phyloP scores from a whole-genome alignment of 129 eudicot genomes.

The Pseudognaphalium luteoalbum region DNA sequence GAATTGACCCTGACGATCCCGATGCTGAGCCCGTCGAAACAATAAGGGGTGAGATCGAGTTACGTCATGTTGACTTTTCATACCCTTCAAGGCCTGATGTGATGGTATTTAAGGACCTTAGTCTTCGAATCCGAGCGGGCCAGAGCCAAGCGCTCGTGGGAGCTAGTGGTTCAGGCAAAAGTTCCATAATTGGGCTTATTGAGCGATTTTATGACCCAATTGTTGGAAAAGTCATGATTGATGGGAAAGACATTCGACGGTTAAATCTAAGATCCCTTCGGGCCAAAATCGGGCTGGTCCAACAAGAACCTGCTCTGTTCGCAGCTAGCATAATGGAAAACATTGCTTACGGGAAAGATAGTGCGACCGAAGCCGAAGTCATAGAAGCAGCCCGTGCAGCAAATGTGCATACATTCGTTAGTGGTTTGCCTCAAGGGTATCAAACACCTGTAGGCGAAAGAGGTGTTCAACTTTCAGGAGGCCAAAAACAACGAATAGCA shows the following conservation, averaged over 20 bases:
- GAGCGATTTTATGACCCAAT: conserved; percentile 87
- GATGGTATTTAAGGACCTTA: conserved; percentile 70
- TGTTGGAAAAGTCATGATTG: conserved; percentile 88
- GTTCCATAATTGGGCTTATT: conserved; percentile 75
- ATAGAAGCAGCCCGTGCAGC: conserved; percentile 91
- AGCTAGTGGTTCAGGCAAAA: conserved; percentile 95
- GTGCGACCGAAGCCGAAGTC: conserved; percentile 86
- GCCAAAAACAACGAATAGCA: conserved; percentile 89
- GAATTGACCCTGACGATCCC: conserved; percentile 80
- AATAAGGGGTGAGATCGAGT: conserved; percentile 83
- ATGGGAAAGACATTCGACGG: conserved; percentile 86
- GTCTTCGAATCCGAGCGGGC: conserved; percentile 88
- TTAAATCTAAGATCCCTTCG: conserved; percentile 66
- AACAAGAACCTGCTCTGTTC: conserved; percentile 89
- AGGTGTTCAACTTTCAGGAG: conserved; percentile 92
- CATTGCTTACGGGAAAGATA: conserved; percentile 90
- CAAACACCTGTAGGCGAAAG: conserved; percentile 78
- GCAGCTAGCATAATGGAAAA: conserved; percentile 92
- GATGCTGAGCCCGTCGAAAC: conserved; percentile 73
- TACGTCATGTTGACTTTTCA: conserved; percentile 88
- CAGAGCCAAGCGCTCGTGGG: conserved; percentile 98
- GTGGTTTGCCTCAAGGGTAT: conserved; percentile 89
- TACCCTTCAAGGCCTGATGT: conserved; percentile 93
- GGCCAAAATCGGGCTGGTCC: conserved; percentile 80
- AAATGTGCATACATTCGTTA: conserved; percentile 75